These are phyloP conservation scores for Lycium barbarum DNA, from an alignment of 257 asterid genomes.

Conservation along the genomic window DNA sequence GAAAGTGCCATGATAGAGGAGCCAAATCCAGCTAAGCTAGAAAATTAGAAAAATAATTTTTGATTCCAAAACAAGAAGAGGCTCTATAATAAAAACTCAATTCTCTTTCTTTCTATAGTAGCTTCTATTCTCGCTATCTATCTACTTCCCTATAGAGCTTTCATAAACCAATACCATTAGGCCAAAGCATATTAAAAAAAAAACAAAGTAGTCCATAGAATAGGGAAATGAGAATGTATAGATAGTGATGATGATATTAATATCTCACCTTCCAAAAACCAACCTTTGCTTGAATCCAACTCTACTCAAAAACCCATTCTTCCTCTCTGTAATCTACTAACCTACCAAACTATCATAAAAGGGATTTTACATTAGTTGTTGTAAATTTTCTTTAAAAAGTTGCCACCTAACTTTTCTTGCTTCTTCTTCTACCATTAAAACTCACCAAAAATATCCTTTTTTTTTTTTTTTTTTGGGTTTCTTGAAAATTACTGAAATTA, in stretches of 20 bases:
- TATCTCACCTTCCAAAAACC: constrained; percentile 63
- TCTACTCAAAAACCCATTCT: constrained; percentile 44
- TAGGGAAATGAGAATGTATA: constrained; percentile 12
- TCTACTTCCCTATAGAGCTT: neutral
- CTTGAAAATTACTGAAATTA: constrained; percentile 54
- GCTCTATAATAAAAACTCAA: neutral
- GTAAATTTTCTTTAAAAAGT: neutral
- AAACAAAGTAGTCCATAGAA: constrained; percentile 9
- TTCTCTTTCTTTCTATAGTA: neutral
- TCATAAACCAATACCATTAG: neutral
- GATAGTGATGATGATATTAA: constrained; percentile 53
- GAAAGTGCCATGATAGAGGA: constrained; percentile 22
- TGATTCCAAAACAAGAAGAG: constrained; percentile 33
- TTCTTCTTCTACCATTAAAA: constrained; percentile 30
- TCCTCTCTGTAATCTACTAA: constrained; percentile 31
- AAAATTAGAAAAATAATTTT: neutral
- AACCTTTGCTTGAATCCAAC: constrained; percentile 73
- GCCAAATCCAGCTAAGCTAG: constrained; percentile 25
- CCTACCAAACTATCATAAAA: constrained; percentile 38
- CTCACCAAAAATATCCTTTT: constrained; percentile 40
- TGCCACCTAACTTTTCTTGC: constrained; percentile 54
- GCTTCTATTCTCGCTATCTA: neutral
- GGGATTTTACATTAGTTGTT: constrained; percentile 22
- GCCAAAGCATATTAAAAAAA: neutral
- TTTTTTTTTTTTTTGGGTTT: constrained; percentile 31